Conservation (phyloP, 2,329 filamentous ascomycete species). For the Scortechinia acanthostroma region DNA sequence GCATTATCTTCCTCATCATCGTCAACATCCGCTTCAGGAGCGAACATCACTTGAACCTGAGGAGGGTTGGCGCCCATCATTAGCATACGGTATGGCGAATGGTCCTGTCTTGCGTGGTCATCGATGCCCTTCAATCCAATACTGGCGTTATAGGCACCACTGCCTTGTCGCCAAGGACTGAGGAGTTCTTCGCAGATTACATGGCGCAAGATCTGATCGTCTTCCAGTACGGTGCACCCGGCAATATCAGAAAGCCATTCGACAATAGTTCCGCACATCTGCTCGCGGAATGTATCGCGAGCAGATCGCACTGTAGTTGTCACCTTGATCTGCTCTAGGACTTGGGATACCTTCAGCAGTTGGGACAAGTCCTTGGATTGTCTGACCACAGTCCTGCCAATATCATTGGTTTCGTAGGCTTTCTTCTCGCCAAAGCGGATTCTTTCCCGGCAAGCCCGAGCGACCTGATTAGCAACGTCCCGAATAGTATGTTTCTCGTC, state of each 20-base stretch:
- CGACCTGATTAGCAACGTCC: slow-evolving; percentile 85
- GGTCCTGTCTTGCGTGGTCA: slow-evolving; percentile 61
- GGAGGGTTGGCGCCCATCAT: slow-evolving; percentile 22
- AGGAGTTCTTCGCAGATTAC: slow-evolving; percentile 88
- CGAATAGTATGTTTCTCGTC: slow-evolving; percentile 96
- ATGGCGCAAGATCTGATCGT: slow-evolving; percentile 71
- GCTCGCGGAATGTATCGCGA: slow-evolving; percentile 89
- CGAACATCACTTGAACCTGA: neutral
- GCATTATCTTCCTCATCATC: slow-evolving; percentile 56
- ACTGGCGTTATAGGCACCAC: slow-evolving; percentile 70
- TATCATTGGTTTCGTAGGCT: slow-evolving; percentile 81
- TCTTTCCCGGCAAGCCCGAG: slow-evolving; percentile 74
- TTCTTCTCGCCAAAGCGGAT: slow-evolving; percentile 62
- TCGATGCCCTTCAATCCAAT: slow-evolving; percentile 75
- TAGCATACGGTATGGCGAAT: slow-evolving; percentile 16
- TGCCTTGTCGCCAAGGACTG: slow-evolving; percentile 79
- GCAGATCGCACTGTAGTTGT: slow-evolving; percentile 91
- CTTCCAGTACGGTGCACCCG: slow-evolving; percentile 75
- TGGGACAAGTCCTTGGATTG: slow-evolving; percentile 66
- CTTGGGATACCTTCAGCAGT: slow-evolving; percentile 71
- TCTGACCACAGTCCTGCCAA: slow-evolving; percentile 79
- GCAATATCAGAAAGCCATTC: slow-evolving; percentile 93
- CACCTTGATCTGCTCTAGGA: slow-evolving; percentile 91
- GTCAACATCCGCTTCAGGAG: slow-evolving; percentile 54
- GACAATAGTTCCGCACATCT: slow-evolving; percentile 97